Conservation (phyloP, 345 rosid species). For the Acer yangbiense region DNA sequence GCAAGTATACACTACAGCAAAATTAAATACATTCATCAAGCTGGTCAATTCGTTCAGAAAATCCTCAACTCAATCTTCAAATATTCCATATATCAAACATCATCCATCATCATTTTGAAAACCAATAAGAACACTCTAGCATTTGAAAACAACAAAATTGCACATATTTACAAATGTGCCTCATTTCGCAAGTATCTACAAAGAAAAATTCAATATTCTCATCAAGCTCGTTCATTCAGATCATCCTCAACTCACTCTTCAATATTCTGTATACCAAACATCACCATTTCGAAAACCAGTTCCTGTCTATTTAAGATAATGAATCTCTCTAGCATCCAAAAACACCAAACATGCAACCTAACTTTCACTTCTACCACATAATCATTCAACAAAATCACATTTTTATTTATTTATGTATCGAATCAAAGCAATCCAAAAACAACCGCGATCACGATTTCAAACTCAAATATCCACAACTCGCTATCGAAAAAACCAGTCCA, state of each 20-base stretch:
- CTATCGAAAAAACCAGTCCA: not conserved
- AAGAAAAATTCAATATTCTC: not conserved
- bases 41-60: not conserved
- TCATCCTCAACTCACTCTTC: too few relatives aligned
- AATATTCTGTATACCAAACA: too few relatives aligned
- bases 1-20: not conserved
- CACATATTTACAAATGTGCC: not conserved
- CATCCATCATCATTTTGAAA: not conserved
- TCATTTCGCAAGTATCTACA: not conserved
- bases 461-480: not conserved
- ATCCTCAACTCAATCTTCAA: not conserved
- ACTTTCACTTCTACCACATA: not conserved
- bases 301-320: not conserved
- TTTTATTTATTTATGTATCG: not conserved
- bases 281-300: not conserved
- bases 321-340: not conserved
- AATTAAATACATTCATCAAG: not conserved
- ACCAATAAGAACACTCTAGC: not conserved
- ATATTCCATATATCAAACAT: not conserved
- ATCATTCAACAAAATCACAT: not conserved
- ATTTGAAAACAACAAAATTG: not conserved
- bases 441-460: slow-evolving; percentile 1
- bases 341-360: not conserved
- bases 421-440: not conserved
- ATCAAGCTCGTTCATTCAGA: not conserved